Conservation (phyloP, 345 rosid species). For the Pistacia vera region DNA sequence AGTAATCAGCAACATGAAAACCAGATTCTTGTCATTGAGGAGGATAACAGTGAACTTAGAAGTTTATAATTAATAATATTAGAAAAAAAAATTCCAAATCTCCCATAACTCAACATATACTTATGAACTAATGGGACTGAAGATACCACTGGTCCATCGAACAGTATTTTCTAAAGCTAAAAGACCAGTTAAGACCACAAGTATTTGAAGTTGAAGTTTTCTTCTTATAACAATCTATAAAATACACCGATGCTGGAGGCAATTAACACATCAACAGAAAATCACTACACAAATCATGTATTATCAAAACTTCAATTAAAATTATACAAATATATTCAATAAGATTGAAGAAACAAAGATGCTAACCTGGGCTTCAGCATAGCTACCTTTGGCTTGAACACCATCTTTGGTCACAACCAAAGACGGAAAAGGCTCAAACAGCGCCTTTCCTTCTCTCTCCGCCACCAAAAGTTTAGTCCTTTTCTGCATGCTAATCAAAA, state of each 20-base stretch:
- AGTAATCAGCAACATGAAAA: background rate
- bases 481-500: conserved; percentile 88
- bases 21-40: background rate
- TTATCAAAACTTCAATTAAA: background rate
- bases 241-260: background rate
- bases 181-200: background rate
- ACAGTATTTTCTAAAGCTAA: background rate
- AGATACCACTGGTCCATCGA: background rate
- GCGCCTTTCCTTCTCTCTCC: conserved; percentile 57
- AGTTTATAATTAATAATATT: background rate
- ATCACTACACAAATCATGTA: too few relatives aligned
- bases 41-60: background rate
- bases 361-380: conserved; percentile 88
- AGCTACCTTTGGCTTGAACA: conserved; percentile 79
- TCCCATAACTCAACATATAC: background rate
- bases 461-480: conserved; percentile 68
- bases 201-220: background rate
- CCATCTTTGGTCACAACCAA: conserved; percentile 60
- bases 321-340: background rate
- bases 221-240: background rate
- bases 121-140: background rate
- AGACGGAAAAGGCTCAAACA: conserved; percentile 83
- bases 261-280: background rate
- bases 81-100: background rate
- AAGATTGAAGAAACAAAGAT: background rate